Base-by-base conservation (phyloP, 495 filamentous ascomycete genomes). In the Penicillium tannophilum region DNA sequence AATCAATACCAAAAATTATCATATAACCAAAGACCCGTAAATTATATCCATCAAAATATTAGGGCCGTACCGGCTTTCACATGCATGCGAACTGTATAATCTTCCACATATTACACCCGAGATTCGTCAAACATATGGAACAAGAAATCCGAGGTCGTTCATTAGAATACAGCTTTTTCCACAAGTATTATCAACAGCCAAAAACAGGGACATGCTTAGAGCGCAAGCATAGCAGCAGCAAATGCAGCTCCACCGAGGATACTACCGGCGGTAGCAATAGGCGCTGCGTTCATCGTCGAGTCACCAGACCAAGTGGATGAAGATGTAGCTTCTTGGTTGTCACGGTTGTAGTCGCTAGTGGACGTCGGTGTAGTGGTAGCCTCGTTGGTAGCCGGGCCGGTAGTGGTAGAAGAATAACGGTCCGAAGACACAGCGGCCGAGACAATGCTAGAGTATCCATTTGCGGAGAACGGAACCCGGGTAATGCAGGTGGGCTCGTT, bases 221-320 rank as follows among this genome's bases (percentile, higher is more conserved):
- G 24, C 7, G 35, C 44, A 14, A 30, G 16, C 17, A 56, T 20
- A 20, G 20, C 50, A 39, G 50, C 50, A 23, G 50, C 50, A 36
- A 52, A 19, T 5, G 50, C 50, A 11, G 33, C 50, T n/a, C 50
- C 50, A 52, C 50, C 50, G 12, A 52, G 20, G 26, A 52, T 17
- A 16, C 31, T 39, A 20, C 35, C 50, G 6, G 50, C 50, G 23
- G 50, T 52, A 3, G 31, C 50, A 17, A 39, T 12, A 41, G 50
- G 50, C 10, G 35, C 35, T 8, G 50, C 50, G 17, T 36, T 41
- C 16, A 16, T 14, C 5, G 50, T 39, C 31, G 50, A 52, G 16
- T 36, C 35, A 41, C 19, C 31, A 5, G 31, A 19, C 23, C 3
- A 11, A 3, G 33, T 35, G n/a, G 49, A 20, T 23, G 26, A 19